These are phyloP conservation scores for Phytophthora rubi DNA, from an alignment of 352 stramenopile genomes.

Conservation along the genomic window DNA sequence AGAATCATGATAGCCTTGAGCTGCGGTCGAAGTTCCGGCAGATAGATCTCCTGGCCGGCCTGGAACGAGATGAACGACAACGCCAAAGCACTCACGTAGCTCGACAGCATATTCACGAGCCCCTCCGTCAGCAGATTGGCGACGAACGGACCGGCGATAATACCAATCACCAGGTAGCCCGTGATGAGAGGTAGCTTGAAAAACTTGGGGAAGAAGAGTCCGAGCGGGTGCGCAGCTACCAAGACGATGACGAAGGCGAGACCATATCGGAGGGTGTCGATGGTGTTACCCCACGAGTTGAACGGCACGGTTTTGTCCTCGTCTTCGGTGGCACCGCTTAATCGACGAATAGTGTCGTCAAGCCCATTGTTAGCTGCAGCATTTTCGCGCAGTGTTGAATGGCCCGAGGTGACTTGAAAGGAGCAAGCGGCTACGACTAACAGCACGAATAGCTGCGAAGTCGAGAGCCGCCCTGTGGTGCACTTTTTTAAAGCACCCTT, in stretches of 20 bases:
- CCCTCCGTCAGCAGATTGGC: slow-evolving; percentile 50
- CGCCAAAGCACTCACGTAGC: slow-evolving; percentile 61
- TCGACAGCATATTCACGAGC: slow-evolving; percentile 51
- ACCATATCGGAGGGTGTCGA: slow-evolving; percentile 50
- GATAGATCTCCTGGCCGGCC: slow-evolving; percentile 69
- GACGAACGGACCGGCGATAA: slow-evolving; percentile 63
- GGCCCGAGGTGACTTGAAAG: slow-evolving; percentile 6
- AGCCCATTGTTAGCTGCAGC: slow-evolving; percentile 11
- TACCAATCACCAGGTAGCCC: slow-evolving; percentile 65
- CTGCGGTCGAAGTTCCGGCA: slow-evolving; percentile 61
- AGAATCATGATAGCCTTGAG: slow-evolving; percentile 64
- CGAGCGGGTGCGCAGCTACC: slow-evolving; percentile 62
- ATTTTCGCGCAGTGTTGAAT: slow-evolving; percentile 12
- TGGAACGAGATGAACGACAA: slow-evolving; percentile 82
- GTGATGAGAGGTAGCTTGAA: slow-evolving; percentile 73
- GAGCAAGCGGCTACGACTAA: background rate
- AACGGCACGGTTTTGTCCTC: slow-evolving; percentile 45
- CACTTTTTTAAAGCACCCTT: background rate
- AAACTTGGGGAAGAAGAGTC: slow-evolving; percentile 61
- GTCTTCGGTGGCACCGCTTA: slow-evolving; percentile 25
- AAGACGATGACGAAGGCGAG: slow-evolving; percentile 68
- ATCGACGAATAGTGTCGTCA: slow-evolving; percentile 12
- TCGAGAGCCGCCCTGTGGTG: too few species aligned
- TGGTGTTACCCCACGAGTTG: slow-evolving; percentile 36
- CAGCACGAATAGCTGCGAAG: background rate